Evolutionary conservation across 768 basidiomycete species (phyloP), one percentile per base, ranked within the genome.

Genomic region (Paxillus involutus): DNA sequence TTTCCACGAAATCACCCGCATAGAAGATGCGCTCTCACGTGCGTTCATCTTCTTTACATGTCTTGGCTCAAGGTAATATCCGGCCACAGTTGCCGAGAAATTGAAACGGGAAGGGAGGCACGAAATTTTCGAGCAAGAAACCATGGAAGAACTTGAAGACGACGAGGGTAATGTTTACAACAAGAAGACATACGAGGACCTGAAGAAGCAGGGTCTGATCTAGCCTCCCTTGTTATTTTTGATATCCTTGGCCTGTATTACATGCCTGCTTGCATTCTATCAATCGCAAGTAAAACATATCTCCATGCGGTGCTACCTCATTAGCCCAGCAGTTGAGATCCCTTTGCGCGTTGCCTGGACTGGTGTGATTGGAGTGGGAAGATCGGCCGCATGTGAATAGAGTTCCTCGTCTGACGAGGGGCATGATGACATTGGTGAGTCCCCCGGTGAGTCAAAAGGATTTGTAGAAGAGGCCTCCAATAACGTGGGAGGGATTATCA

Each of bases 141-240:
- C 91, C 19, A 96, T 95, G 83, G 97, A 98, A 70, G 97, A 99
- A 71, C 80, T 98, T 36, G 97, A 99, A 68, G 97, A 99, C 67
- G 92, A 92, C 44, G 97, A 98, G 68, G 97, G 97, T 14, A 98
- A 99, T 63, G 97, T 98, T 47, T 98, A 98, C 73, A 94, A 94
- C 72, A 86, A 88, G 65, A 97, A 97, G 79, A 96, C 93, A n/a
- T 98, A 94, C 66, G 93, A 96, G 63, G 93, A 96, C 65, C 77
- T 97, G 61, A 96, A 94, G 79, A 93, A 94, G 74, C 95, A 98
- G 69, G 95, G 94, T 53, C 75, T 96, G 52, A 90, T 95, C 52
- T 91, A 74, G 44, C 13, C 16, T 12, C 17, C 19, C 26, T 32
- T 55, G 19, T 41, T 11, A n/a, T 26, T 26, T 16, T 49, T 35